These are phyloP conservation scores for Mortierella sp. DNA, from an alignment of 371 early-diverging fungal genomes.

Conservation along the genomic window DNA sequence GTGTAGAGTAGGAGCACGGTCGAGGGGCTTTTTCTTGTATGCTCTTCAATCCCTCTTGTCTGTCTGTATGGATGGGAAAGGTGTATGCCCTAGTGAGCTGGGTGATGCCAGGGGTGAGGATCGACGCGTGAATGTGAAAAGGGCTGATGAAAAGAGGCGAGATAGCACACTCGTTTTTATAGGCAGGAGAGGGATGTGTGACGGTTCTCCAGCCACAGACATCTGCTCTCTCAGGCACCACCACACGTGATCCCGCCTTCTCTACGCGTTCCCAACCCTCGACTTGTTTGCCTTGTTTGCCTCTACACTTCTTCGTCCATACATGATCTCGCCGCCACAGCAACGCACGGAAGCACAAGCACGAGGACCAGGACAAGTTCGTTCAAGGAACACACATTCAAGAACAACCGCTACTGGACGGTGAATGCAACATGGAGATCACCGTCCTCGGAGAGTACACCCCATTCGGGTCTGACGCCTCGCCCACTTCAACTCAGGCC, in stretches of 20 bases:
- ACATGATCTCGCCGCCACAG: conserved; percentile 5
- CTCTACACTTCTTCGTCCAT: not conserved
- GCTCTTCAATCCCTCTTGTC: not conserved
- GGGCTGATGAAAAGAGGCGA: not conserved
- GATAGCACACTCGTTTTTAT: not conserved
- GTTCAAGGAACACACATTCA: conserved; percentile 4
- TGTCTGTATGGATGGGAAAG: not conserved
- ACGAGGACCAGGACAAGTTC: not conserved
- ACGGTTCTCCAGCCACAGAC: not conserved
- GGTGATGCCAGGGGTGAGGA: not conserved
- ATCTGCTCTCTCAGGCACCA: not conserved
- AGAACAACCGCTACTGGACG: not conserved
- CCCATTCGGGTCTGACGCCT: conserved; percentile 24
- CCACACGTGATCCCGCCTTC: not conserved
- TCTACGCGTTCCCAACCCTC: not conserved
- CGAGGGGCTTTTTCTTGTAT: not conserved
- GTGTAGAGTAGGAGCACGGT: not conserved
- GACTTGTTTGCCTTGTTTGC: not conserved
- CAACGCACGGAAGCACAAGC: not conserved
- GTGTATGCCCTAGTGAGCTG: not conserved
- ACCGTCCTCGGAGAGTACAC: conserved; percentile 40
- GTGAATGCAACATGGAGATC: conserved; percentile 35
- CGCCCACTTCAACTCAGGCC: not conserved
- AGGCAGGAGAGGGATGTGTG: not conserved
- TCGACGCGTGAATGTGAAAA: not conserved